Percentiles rank a stretch among this genome's conserved stretches.
These are phyloP conservation scores for Trametes sanguinea DNA, from an alignment of 768 basidiomycete genomes.

Conservation along the genomic window DNA sequence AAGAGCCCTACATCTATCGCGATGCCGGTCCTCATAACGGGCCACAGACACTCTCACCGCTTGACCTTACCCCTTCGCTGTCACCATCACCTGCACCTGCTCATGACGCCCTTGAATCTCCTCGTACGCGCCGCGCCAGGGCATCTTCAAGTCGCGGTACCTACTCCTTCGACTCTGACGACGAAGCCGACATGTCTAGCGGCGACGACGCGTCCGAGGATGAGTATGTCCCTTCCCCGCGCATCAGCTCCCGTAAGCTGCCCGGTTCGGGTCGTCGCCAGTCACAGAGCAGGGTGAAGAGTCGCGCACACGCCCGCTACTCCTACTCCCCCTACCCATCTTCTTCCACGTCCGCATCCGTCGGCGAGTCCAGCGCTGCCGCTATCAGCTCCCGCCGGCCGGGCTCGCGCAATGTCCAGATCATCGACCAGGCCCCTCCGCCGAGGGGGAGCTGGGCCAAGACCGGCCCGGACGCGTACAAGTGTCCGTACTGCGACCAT, in stretches of 20 bases:
- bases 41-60: constrained; percentile 6
- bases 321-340: constrained; percentile 22
- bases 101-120: neutral
- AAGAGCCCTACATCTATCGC: constrained; percentile 10
- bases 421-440: constrained; percentile 26
- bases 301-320: neutral
- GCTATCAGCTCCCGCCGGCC: constrained; percentile 5
- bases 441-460: constrained; percentile 26
- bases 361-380: constrained; percentile 25
- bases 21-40: neutral
- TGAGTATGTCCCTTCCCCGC: constrained; percentile 46
- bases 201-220: constrained; percentile 45
- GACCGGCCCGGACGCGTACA: constrained; percentile 37
- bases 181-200: constrained; percentile 19
- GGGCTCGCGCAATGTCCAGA: constrained; percentile 50
- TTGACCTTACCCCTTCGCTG: constrained; percentile 7
- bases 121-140: neutral
- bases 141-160: neutral
- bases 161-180: constrained; percentile 2
- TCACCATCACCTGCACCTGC: neutral
- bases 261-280: constrained; percentile 8
- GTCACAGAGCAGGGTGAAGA: neutral
- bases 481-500: constrained; percentile 51
- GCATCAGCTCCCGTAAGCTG: constrained; percentile 9
- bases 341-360: constrained; percentile 35